Evolutionary conservation across 2,329 filamentous ascomycete genomes (phyloP), one percentile per base, ranked within the genome.

Genomic region (Arthroderma sp.): DNA sequence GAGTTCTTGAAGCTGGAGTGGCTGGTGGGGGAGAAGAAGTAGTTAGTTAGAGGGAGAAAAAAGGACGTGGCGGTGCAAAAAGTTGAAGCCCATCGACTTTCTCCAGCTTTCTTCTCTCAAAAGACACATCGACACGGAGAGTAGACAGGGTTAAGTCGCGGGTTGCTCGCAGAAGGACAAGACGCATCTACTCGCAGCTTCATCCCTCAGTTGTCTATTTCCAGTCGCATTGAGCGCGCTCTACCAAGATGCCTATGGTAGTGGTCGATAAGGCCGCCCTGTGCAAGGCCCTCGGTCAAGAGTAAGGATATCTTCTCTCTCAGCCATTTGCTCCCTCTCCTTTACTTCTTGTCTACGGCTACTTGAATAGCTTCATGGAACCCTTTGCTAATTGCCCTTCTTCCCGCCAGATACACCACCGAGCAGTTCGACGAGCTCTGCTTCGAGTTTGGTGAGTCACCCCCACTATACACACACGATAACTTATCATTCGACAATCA

Each of bases 371-470:
- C n/a, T n/a, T n/a, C n/a, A n/a, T n/a, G n/a, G n/a, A 28, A 49
- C n/a, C 13, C 13, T 35, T 11, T 21, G 9, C 8, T n/a, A 33
- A 51, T n/a, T 19, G 25, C n/a, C n/a, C n/a, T 51, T 33, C n/a
- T 31, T n/a, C 9, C 21, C 17, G 21, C 28, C 23, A 91, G 87
- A 64, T 91, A 88, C 74, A 95, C 91, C 57, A 93, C 88, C 62
- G 83, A 95, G 67, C 88, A 95, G 69, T 98, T 98, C 70, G 93
- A 98, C 73, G 87, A 95, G 69, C 80, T 98, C 65, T 97, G 93
- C 75, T 98, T 98, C 80, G 91, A 98, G 68, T 98, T 95, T 70
- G 91, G 91, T 76, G 71, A 62, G 73, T 69, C 56, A 58, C 21
- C 52, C 51, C 56, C 55, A 58, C 56, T 59, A 56, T 21, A 13